These are phyloP conservation scores for Ogataea allantospora DNA, from an alignment of 805 yeast genomes.

Conservation along the genomic window DNA sequence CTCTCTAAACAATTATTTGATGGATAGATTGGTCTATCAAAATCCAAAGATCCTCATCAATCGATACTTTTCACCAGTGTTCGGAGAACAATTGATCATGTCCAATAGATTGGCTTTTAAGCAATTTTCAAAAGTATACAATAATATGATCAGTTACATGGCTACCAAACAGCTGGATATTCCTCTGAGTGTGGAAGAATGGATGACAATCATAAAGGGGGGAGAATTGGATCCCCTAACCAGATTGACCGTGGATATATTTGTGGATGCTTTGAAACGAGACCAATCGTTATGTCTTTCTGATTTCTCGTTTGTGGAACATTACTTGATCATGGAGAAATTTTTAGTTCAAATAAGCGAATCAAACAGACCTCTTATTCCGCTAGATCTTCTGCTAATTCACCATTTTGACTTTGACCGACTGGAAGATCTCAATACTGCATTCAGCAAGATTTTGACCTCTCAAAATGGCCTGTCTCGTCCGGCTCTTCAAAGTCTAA, in stretches of 20 bases:
- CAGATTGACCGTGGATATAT: conserved; percentile 40
- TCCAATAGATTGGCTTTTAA: conserved; percentile 26
- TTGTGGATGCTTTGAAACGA: conserved; percentile 45
- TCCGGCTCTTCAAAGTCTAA: not conserved
- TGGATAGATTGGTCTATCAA: conserved; percentile 52
- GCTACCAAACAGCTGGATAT: conserved; percentile 27
- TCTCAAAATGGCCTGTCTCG: conserved; percentile 14
- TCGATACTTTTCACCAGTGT: conserved; percentile 35
- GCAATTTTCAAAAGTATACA: conserved; percentile 33
- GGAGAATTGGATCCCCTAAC: conserved; percentile 27
- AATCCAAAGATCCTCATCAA: conserved; percentile 54
- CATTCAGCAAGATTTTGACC: conserved; percentile 20
- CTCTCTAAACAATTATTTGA: conserved; percentile 66
- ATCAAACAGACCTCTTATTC: conserved; percentile 30
- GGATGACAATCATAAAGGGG: conserved; percentile 30
- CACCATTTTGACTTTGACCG: conserved; percentile 15
- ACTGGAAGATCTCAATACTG: conserved; percentile 15
- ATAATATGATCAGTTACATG: conserved; percentile 34
- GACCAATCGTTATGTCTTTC: conserved; percentile 51
- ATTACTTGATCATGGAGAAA: conserved; percentile 31
- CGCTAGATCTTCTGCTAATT: conserved; percentile 18
- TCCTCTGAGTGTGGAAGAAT: conserved; percentile 23
- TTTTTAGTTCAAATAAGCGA: conserved; percentile 30
- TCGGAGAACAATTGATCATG: conserved; percentile 30
- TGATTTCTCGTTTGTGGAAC: conserved; percentile 50